phyloP scores from a whole-genome alignment of 805 yeast genomes.

The Nakazawaea wickerhamii region DNA sequence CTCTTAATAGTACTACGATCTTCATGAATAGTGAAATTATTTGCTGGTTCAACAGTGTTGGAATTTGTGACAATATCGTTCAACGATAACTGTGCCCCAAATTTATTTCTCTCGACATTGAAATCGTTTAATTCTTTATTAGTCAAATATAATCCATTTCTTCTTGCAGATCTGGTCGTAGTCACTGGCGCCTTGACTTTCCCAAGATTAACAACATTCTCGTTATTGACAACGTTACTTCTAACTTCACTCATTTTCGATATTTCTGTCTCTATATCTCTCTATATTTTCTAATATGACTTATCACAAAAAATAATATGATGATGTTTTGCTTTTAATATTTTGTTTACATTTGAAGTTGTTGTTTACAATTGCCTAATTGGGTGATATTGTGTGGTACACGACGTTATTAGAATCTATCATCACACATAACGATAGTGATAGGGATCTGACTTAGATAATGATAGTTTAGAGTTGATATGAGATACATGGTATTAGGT shows the following conservation, averaged over 20 bases:
- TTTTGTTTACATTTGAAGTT: background rate
- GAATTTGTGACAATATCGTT: slow-evolving; percentile 6
- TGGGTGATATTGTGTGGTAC: background rate
- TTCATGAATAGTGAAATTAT: slow-evolving; percentile 1
- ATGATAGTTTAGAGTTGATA: no score
- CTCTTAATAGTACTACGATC: background rate
- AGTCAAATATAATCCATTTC: slow-evolving; percentile 13
- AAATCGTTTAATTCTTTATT: slow-evolving; percentile 4
- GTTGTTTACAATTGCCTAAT: slow-evolving; percentile 6
- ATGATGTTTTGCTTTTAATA: background rate
- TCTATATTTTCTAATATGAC: background rate
- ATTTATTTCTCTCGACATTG: slow-evolving; percentile 6
- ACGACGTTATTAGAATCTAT: no score
- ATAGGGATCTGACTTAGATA: no score
- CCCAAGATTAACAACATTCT: background rate
- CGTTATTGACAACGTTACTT: background rate
- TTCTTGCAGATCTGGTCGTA: slow-evolving; percentile 2
- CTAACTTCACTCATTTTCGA: background rate
- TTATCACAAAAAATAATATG: background rate
- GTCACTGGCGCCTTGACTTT: slow-evolving; percentile 1
- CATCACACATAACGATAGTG: no score
- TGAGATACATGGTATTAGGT: no score
- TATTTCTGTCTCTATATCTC: background rate
- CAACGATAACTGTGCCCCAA: slow-evolving; percentile 12
- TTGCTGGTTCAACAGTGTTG: background rate